phyloP scores from a whole-genome alignment of 2,329 filamentous ascomycete species.

The Hypoxylon sp. region DNA sequence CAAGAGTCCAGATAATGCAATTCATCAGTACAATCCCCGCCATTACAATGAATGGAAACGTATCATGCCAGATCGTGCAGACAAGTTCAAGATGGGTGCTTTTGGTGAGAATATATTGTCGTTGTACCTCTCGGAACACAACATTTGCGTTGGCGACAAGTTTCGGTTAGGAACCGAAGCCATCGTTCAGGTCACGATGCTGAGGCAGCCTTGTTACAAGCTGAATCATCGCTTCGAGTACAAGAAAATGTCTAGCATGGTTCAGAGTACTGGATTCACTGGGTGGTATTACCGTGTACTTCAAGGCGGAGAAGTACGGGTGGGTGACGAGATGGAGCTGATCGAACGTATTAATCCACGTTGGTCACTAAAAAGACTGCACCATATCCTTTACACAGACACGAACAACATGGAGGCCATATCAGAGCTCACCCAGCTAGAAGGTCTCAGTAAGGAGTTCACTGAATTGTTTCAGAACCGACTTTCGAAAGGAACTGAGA shows the following conservation, averaged over 20 bases:
- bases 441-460: conserved; percentile 64
- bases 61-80: conserved; percentile 65
- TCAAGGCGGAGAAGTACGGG: conserved; percentile 65
- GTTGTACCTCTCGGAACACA: conserved; percentile 70
- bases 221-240: conserved; percentile 76
- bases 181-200: conserved; percentile 71
- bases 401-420: conserved; percentile 65
- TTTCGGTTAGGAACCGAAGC: conserved; percentile 64
- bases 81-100: conserved; percentile 68
- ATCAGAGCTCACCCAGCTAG: conserved; percentile 64
- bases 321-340: conserved; percentile 69
- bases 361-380: conserved; percentile 73
- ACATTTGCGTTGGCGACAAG: conserved; percentile 75
- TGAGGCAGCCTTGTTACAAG: conserved; percentile 76
- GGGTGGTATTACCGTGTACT: conserved; percentile 77
- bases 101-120: conserved; percentile 77
- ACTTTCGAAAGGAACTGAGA: conserved; percentile 62
- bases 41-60: conserved; percentile 70
- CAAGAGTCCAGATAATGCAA: conserved; percentile 72
- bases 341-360: conserved; percentile 67
- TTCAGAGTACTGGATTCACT: conserved; percentile 69
- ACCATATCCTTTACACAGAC: conserved; percentile 72
- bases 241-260: conserved; percentile 70
- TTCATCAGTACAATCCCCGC: conserved; percentile 70
- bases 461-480: conserved; percentile 63